Conservation (phyloP, 192 early-diverging fungal genomes). For the Cladochytrium replicatum region DNA sequence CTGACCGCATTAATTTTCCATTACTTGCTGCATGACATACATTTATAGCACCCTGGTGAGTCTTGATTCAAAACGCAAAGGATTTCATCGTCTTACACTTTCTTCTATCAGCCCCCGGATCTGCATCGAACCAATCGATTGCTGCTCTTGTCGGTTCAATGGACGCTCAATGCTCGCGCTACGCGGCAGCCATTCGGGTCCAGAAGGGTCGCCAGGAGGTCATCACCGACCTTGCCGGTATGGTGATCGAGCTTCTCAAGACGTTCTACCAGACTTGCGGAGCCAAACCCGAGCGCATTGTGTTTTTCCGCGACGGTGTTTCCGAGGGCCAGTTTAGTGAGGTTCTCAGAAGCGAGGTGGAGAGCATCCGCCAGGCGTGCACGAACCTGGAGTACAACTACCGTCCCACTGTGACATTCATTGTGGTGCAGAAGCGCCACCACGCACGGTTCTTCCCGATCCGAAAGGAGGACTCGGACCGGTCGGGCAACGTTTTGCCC, state of each 20-base stretch:
- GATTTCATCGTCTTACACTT: neutral
- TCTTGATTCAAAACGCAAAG: neutral
- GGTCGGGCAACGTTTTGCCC: conserved; percentile 44
- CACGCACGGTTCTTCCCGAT: conserved; percentile 66
- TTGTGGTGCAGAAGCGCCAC: conserved; percentile 84
- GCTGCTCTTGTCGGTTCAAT: conserved; percentile 50
- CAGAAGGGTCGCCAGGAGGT: conserved; percentile 39
- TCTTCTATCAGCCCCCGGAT: conserved; percentile 43
- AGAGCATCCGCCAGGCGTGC: conserved; percentile 58
- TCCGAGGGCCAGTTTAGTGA: conserved; percentile 77
- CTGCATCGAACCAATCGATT: conserved; percentile 44
- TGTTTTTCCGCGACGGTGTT: conserved; percentile 64
- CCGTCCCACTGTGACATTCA: conserved; percentile 69
- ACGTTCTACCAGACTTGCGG: conserved; percentile 47
- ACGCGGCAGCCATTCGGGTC: conserved; percentile 39
- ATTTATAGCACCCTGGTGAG: neutral
- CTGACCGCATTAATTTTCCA: neutral
- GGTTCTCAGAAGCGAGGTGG: conserved; percentile 65
- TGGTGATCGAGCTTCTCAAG: conserved; percentile 47
- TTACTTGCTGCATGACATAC: conserved; percentile 21
- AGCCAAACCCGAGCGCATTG: conserved; percentile 45
- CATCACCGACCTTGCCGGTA: conserved; percentile 39
- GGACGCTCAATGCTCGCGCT: conserved; percentile 51
- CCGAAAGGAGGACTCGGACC: conserved; percentile 42
- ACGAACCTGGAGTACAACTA: conserved; percentile 54